Evolutionary conservation across 257 asterid species (phyloP).

Genomic region (Scutellaria galericulata): DNA sequence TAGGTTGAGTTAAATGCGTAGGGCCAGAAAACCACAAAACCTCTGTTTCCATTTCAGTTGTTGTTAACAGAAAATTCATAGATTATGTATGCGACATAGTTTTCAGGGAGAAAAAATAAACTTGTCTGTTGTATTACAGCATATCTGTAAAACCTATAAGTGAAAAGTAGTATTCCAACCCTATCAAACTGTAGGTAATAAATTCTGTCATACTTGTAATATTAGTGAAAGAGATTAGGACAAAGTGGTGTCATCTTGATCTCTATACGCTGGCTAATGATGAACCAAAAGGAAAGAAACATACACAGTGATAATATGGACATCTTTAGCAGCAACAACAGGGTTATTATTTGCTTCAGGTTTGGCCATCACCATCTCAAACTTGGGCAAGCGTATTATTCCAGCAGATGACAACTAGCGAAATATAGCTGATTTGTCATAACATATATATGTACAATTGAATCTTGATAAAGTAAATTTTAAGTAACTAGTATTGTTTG

Average conservation of each 20-base stretch:
- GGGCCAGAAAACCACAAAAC: not conserved
- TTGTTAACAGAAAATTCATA: slow-evolving; percentile 17
- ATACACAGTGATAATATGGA: slow-evolving; percentile 86
- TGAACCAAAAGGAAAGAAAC: slow-evolving; percentile 29
- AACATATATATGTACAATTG: slow-evolving; percentile 24
- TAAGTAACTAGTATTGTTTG: not conserved
- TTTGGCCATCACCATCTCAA: slow-evolving; percentile 89
- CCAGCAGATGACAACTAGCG: slow-evolving; percentile 88
- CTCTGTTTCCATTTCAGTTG: not conserved
- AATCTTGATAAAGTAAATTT: not conserved
- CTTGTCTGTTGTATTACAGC: slow-evolving; percentile 87
- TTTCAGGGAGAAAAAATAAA: slow-evolving; percentile 24
- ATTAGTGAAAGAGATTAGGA: slow-evolving; percentile 39
- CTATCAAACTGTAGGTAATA: slow-evolving; percentile 95
- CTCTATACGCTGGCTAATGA: slow-evolving; percentile 14
- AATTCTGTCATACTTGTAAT: slow-evolving; percentile 90
- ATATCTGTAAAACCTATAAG: slow-evolving; percentile 91
- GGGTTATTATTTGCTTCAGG: slow-evolving; percentile 78
- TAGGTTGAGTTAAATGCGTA: not conserved
- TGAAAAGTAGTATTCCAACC: slow-evolving; percentile 81
- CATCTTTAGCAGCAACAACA: slow-evolving; percentile 83
- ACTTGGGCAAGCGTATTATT: slow-evolving; percentile 82
- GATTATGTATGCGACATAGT: slow-evolving; percentile 14
- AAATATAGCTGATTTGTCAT: slow-evolving; percentile 37
- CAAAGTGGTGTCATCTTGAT: slow-evolving; percentile 31